Evolutionary conservation across 768 basidiomycete genomes (phyloP), one percentile per base, ranked within the genome.

Genomic region (Pholiota molesta): DNA sequence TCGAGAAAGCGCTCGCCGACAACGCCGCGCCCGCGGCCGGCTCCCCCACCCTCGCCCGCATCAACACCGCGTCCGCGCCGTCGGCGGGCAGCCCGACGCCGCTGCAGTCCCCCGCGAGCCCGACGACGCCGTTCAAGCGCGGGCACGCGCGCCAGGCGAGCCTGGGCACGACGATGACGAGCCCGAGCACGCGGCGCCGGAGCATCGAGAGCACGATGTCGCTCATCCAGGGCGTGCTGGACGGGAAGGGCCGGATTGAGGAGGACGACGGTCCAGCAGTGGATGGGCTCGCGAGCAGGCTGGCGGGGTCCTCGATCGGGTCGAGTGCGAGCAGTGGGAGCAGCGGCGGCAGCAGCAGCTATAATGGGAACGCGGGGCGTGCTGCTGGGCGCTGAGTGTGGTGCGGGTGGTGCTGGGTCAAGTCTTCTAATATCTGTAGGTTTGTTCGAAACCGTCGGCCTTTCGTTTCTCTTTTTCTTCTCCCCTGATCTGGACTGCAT

Each of bases 171-270:
- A 98, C 96, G 65, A 91, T 89, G 87, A 97, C 96, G 55, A 92
- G 90, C 69, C 97, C 97, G 14, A 95, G 93, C 73, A 99, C 90
- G 54, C 80, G 97, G 66, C 81, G 97, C 75, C 80, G 97, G 73
- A 94, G 92, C 72, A 74, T 99, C 73, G 97, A 98, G 81, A 95
- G 91, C 73, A 99, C 97, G 56, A 95, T 96, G 82, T 90, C 90
- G 64, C 85, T 98, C 72, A 97, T 99, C 70, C 90, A 95, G 75
- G 94, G 94, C 67, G 97, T 92, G 6, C 87, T 90, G 75, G 95
- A 97, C 55, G 92, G 92, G 33, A 88, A 83, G 55, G 63, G 69
- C 49, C 67, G 72, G 55, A 65, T 75, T 35, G 78, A 79, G 39
- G 77, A 77, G 52, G 78, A 80, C 51, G 80, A 81, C 52, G 69